Base-by-base conservation (phyloP, 1,284 basidiomycete genomes). In the Ceratobasidium sp. region DNA sequence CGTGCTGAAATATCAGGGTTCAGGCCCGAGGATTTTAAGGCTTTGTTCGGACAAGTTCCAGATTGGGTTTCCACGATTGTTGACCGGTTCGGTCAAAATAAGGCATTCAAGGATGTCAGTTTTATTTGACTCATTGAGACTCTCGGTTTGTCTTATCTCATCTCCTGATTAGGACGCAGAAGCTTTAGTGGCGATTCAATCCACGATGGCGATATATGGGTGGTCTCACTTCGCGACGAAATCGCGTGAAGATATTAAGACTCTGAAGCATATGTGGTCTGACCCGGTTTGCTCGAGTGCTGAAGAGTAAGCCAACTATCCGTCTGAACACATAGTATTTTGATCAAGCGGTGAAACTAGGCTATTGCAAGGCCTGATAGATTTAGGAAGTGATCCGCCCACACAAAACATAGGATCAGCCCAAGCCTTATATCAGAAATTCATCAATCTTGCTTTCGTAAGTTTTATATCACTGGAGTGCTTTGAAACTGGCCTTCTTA, bases 181-280 rank as follows among this genome's bases (percentile, higher is more conserved):
- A 39, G 58, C 10, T 18, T 13, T 61, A 15, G 26, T 61, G 33
- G 58, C 10, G 1, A 2, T 61, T 61, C 58, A 61, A 61, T 61
- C 58, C 58, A 39, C 33, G 28, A 61, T 61, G 58, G 58, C 58
- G 33, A 61, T 33, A 61, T 61, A 18, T 15, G 58, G 58, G 1
- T 61, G 58, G 58, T 6, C 9, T 61, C 28, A 39, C 39, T 61
- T 61, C 15, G 58, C 58, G 9, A 33, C 58, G 23, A 10, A 33
- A 28, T 4, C 26, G 23, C 3, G 46, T 9, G 46, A 3, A 49
- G 46, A 61, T 33, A 5, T 3, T 10, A 61, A n/a, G 13, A 61
- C 58, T 28, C 3, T 39, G 58, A 33, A 61, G 28, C 58, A 61
- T 39, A 26, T 61, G 58, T 28, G 58, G 58, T 61, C 58, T 7